Evolutionary conservation across 176 grass and related monocot genomes (phyloP), one percentile per base, ranked within the genome.

Genomic region (Cenchrus americanus): DNA sequence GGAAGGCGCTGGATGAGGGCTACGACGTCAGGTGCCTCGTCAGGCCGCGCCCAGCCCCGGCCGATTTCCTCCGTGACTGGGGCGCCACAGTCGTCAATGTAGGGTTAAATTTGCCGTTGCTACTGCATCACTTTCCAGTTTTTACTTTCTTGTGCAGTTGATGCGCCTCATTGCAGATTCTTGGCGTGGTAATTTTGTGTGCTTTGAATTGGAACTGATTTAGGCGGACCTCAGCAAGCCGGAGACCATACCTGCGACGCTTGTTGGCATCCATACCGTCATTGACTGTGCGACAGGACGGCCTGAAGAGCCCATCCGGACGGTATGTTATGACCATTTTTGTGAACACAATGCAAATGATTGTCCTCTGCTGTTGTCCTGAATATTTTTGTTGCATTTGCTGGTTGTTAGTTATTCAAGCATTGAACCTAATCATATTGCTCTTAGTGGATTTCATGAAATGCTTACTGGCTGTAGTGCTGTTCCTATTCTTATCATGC

Each of bases 21-120:
- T 98, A 98, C 74, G 96, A 98, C 78, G 96, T 98, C 59, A 86
- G 96, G 76, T 98, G 96, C 72, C 96, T 98, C 52, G 96, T 98
- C 59, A 93, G 96, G 83, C 96, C 96, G 79, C 91, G 93, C 6
- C 93, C 96, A 0, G 93, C 96, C 42, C 96, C 96, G 14, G 96
- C 96, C 40, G 96, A 98, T 83, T 98, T 98, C 80, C 93, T 98
- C 43, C 83, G 93, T 63, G 96, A 98, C 69, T 98, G 93, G 96
- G 96, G 96, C 24, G 96, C 96, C 53, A 88, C 69, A 17, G 96
- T 95, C 66, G 96, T 98, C 77, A 98, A 98, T 89, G 96, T 98
- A 91, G 11, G 89, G 7, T 12, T 17, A 43, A 21, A 65, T 37
- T 83, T 65, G 37, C 77, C 10, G 6, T 24, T 68, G 58, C 32